These are phyloP conservation scores for Blastosporella zonata DNA, from an alignment of 1,284 basidiomycete species.

Conservation along the genomic window DNA sequence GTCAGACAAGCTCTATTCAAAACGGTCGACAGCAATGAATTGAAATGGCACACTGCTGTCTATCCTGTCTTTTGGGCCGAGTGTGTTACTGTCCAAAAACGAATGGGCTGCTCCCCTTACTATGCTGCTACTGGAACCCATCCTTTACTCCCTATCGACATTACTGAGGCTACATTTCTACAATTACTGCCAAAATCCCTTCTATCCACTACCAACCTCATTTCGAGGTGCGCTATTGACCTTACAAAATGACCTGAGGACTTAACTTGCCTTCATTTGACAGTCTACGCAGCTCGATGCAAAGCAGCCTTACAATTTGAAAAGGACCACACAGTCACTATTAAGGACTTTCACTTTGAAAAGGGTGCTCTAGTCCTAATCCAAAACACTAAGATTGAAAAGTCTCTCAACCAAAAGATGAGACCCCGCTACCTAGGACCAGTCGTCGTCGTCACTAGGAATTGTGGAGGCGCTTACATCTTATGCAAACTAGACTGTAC, in stretches of 20 bases:
- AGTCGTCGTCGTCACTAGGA: constrained; percentile 1
- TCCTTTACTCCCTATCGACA: constrained; percentile 37
- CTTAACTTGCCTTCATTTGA: constrained; percentile 1
- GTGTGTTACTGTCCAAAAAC: not conserved
- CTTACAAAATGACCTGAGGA: not conserved
- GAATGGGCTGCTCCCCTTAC: constrained; percentile 6
- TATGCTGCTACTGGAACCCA: constrained; percentile 33
- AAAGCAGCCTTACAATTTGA: not conserved
- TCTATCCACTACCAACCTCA: constrained; percentile 26
- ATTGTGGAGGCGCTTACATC: not conserved
- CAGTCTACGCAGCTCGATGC: not conserved
- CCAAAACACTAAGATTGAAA: constrained; percentile 26
- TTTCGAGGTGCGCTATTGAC: constrained; percentile 30
- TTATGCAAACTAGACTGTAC: not conserved
- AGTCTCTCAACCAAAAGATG: constrained; percentile 8
- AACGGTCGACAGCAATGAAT: constrained; percentile 23
- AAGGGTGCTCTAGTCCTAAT: constrained; percentile 26
- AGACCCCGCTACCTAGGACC: constrained; percentile 8
- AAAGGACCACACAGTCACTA: constrained; percentile 21
- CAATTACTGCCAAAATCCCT: constrained; percentile 16
- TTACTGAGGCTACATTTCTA: constrained; percentile 37
- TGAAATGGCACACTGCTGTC: constrained; percentile 28
- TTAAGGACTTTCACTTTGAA: constrained; percentile 31
- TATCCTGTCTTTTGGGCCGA: constrained; percentile 15
- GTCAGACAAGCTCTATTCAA: not conserved